Base-by-base conservation (phyloP, 495 filamentous ascomycete genomes). In the Aspergillus ellipticus region DNA sequence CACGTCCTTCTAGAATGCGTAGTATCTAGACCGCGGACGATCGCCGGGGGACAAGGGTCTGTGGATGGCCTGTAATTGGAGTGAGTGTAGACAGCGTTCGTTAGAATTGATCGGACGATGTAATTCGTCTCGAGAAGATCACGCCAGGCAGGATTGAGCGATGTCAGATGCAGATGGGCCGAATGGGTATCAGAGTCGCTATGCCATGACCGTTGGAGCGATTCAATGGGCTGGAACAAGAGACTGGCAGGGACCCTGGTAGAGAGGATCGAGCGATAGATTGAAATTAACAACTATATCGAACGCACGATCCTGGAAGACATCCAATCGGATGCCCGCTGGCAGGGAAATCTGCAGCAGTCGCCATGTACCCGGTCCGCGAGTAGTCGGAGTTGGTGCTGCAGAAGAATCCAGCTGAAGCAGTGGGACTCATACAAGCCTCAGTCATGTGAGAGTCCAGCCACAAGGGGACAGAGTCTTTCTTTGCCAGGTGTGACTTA, bases 401-500 rank as follows among this genome's bases (percentile, higher is more conserved):
- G 37, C 24, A 17, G 21, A 42, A 53, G 51, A 53, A 42, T 43
- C 31, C 20, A 42, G 37, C 51, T 43, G 37, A 17, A 17, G 22
- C 24, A 53, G 51, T 43, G 51, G 51, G 51, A 53, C 51, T 26
- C 19, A 48, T 48, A 28, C 45, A 48, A 48, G 45, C 45, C 45
- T 28, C 45, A 48, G 45, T 48, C 45, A 48, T 48, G 45, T 48
- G 45, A 48, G 45, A 28, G 15, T 17, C 45, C 45, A 48, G 45
- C 45, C 22, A 48, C 42, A 16, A 21, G 22, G 45, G 45, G 22
- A 39, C 13, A 39, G 35, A 39, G 9, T 22, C 45, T 29, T 42
- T 47, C 43, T 47, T 7, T 33, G 31, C 31, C n/a, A n/a, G n/a
- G n/a, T n/a, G n/a, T n/a, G n/a, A n/a, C n/a, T n/a, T n/a, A n/a